These are phyloP conservation scores for Myriosclerotinia duriaeana DNA, from an alignment of 2,329 filamentous ascomycete species.

Conservation along the genomic window DNA sequence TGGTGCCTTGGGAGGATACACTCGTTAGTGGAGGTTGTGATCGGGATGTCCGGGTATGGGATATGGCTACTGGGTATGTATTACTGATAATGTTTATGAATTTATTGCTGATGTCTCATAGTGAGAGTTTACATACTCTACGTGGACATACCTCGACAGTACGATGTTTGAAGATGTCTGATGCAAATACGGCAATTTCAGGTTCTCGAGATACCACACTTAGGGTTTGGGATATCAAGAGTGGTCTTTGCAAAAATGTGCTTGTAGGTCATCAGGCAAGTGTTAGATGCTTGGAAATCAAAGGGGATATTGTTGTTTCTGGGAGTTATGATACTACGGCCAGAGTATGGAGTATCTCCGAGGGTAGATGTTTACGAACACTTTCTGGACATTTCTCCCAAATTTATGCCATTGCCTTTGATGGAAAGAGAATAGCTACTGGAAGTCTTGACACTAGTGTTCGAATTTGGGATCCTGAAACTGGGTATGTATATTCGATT, in stretches of 20 bases:
- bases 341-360: constrained; percentile 95
- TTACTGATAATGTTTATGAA: constrained; percentile 40
- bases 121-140: constrained; percentile 74
- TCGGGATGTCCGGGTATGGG: constrained; percentile 94
- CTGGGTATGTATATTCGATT: constrained; percentile 60
- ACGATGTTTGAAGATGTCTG: constrained; percentile 95
- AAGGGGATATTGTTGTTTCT: constrained; percentile 95
- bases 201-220: constrained; percentile 93
- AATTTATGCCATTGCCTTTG: constrained; percentile 98
- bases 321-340: constrained; percentile 97
- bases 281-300: constrained; percentile 91
- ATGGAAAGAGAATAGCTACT: constrained; percentile 88
- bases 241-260: constrained; percentile 85
- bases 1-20: constrained; percentile 96
- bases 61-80: constrained; percentile 83
- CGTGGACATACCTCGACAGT: constrained; percentile 96
- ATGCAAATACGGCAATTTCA: constrained; percentile 89
- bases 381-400: constrained; percentile 95
- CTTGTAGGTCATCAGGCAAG: constrained; percentile 94
- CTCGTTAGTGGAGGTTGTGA: constrained; percentile 96
- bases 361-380: constrained; percentile 87
- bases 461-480: constrained; percentile 89
- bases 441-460: constrained; percentile 96
- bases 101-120: constrained; percentile 41
- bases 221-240: constrained; percentile 89